These are phyloP conservation scores for Fraxinus pennsylvanica DNA, from an alignment of 257 asterid genomes.

Conservation along the genomic window DNA sequence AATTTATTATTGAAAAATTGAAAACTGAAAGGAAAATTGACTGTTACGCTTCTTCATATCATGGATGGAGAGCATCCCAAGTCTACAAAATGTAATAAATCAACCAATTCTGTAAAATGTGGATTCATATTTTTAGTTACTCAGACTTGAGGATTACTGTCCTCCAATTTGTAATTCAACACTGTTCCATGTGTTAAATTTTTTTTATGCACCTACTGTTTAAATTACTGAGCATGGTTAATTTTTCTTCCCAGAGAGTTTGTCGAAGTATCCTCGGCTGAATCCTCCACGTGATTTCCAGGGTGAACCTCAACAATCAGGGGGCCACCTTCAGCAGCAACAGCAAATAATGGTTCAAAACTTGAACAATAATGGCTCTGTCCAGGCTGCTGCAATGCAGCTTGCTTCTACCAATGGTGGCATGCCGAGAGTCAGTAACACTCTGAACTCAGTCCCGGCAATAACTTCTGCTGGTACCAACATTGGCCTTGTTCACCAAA, in stretches of 20 bases:
- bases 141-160: background rate
- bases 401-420: slow-evolving; percentile 58
- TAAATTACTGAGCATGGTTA: background rate
- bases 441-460: slow-evolving; percentile 45
- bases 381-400: slow-evolving; percentile 49
- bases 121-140: background rate
- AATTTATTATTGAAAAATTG: background rate
- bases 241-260: slow-evolving; percentile 66
- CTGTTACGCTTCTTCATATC: background rate
- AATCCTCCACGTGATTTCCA: slow-evolving; percentile 59
- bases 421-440: slow-evolving; percentile 45
- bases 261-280: slow-evolving; percentile 85
- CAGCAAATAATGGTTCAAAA: slow-evolving; percentile 57
- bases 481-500: slow-evolving; percentile 66
- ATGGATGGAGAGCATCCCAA: background rate
- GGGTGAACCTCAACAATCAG: slow-evolving; percentile 62
- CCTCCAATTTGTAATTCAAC: background rate
- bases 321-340: slow-evolving; percentile 56
- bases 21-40: background rate
- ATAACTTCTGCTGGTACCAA: slow-evolving; percentile 48
- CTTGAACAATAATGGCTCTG: slow-evolving; percentile 52
- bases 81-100: background rate
- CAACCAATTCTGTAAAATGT: background rate
- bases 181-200: background rate
- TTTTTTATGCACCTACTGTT: background rate